Conservation (phyloP, 495 filamentous ascomycete species). For the Hamigera avellanea region DNA sequence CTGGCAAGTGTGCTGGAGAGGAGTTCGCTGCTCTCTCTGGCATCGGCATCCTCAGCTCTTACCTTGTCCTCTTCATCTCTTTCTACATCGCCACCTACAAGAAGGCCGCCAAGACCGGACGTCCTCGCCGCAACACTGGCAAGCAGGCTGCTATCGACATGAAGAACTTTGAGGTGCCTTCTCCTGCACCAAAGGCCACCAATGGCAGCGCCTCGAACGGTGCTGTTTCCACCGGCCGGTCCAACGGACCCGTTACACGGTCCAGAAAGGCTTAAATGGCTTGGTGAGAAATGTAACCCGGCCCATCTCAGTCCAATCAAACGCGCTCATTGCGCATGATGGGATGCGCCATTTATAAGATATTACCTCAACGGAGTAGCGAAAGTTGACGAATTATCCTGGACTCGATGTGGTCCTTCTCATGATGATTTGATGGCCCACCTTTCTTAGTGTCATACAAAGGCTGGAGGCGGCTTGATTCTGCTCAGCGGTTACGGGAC, state of each 20-base stretch:
- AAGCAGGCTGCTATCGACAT: slow-evolving; percentile 42
- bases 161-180: slow-evolving; percentile 38
- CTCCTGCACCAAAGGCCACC: slow-evolving; percentile 11
- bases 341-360: neutral
- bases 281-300: neutral
- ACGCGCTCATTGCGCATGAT: neutral
- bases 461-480: too few relatives aligned
- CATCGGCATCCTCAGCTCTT: slow-evolving; percentile 81
- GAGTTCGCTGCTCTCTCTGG: slow-evolving; percentile 95
- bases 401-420: neutral
- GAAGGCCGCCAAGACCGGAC: slow-evolving; percentile 58
- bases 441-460: neutral
- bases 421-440: neutral
- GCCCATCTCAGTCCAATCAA: neutral
- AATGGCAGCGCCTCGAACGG: slow-evolving; percentile 22
- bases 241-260: slow-evolving; percentile 35
- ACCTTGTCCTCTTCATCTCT: slow-evolving; percentile 94
- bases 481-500: neutral
- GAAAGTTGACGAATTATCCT: too few relatives aligned
- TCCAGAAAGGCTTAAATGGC: slow-evolving; percentile 36
- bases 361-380: neutral
- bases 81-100: slow-evolving; percentile 98
- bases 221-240: slow-evolving; percentile 23
- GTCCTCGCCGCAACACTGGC: slow-evolving; percentile 40
- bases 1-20: slow-evolving; percentile 83